phyloP scores from a whole-genome alignment of 2,329 filamentous ascomycete species.

The Ophiosphaerella korrae region DNA sequence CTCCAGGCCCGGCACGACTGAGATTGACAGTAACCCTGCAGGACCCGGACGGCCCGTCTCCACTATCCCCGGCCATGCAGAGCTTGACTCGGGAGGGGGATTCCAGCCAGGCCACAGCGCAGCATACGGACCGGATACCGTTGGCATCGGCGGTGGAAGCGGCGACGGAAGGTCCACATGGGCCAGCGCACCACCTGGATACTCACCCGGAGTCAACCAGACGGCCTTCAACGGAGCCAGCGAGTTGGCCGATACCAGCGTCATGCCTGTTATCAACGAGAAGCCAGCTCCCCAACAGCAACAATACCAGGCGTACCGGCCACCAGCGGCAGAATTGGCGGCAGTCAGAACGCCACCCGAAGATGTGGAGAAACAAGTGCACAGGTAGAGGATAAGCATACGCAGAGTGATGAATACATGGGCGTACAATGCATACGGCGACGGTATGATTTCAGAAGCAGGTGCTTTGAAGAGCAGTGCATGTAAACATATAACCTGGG shows the following conservation, averaged over 20 bases:
- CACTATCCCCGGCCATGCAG: constrained; percentile 35
- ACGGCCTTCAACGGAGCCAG: constrained; percentile 12
- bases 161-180: constrained; percentile 24
- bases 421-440: neutral
- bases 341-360: constrained; percentile 27
- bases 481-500: constrained; percentile 10
- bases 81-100: constrained; percentile 34
- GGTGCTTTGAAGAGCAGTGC: neutral
- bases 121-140: constrained; percentile 35
- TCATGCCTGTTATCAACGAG: constrained; percentile 18
- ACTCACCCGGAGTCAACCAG: constrained; percentile 30
- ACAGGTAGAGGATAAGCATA: neutral
- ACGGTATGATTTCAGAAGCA: neutral
- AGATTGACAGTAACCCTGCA: constrained; percentile 36
- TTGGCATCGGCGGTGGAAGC: constrained; percentile 40
- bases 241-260: constrained; percentile 26
- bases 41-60: constrained; percentile 35
- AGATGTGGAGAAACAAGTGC: constrained; percentile 26
- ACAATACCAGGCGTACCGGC: constrained; percentile 35
- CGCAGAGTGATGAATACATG: neutral
- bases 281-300: constrained; percentile 11
- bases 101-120: constrained; percentile 30
- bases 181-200: constrained; percentile 36
- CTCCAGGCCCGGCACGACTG: constrained; percentile 24
- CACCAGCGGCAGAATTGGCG: constrained; percentile 28